Evolutionary conservation across 2,329 filamentous ascomycete genomes (phyloP).

Genomic region (Tolypocladium pustulatum): DNA sequence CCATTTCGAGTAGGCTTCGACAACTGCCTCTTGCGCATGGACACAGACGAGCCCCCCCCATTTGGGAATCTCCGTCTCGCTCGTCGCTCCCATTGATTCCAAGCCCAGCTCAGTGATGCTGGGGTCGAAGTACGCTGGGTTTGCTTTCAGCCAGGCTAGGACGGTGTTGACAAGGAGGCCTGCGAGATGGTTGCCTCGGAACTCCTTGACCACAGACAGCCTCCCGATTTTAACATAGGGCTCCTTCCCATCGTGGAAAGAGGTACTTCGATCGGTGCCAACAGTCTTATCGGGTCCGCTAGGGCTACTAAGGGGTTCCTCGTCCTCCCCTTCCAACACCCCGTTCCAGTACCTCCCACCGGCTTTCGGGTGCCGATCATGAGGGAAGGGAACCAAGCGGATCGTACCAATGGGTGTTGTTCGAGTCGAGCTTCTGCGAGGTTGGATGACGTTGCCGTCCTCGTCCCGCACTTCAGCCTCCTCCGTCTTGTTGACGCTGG

Average conservation of each 20-base stretch:
- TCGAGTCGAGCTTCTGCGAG: slow-evolving; percentile 32
- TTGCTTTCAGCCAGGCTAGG: slow-evolving; percentile 53
- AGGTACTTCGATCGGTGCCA: slow-evolving; percentile 32
- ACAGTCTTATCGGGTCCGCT: slow-evolving; percentile 8
- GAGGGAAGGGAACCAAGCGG: slow-evolving; percentile 72
- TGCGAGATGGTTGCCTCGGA: slow-evolving; percentile 55
- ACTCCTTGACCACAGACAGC: slow-evolving; percentile 57
- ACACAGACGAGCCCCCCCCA: slow-evolving; percentile 71
- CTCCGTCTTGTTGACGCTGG: slow-evolving; percentile 41
- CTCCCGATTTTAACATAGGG: slow-evolving; percentile 77
- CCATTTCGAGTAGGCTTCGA: slow-evolving; percentile 55
- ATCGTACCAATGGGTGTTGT: slow-evolving; percentile 58
- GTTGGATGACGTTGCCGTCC: slow-evolving; percentile 26
- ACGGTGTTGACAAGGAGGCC: slow-evolving; percentile 56
- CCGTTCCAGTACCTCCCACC: slow-evolving; percentile 39
- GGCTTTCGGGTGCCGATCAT: slow-evolving; percentile 49
- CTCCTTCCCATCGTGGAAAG: slow-evolving; percentile 50
- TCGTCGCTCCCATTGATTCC: slow-evolving; percentile 29
- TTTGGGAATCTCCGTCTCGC: slow-evolving; percentile 31
- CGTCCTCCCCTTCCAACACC: slow-evolving; percentile 18
- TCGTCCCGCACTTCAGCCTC: slow-evolving; percentile 32
- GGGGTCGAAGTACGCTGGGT: slow-evolving; percentile 47
- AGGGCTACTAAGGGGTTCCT: not conserved
- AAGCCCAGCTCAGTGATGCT: slow-evolving; percentile 33
- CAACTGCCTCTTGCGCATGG: slow-evolving; percentile 64